Conservation (phyloP, 106 monocot species). For the Cymbidium sinense region DNA sequence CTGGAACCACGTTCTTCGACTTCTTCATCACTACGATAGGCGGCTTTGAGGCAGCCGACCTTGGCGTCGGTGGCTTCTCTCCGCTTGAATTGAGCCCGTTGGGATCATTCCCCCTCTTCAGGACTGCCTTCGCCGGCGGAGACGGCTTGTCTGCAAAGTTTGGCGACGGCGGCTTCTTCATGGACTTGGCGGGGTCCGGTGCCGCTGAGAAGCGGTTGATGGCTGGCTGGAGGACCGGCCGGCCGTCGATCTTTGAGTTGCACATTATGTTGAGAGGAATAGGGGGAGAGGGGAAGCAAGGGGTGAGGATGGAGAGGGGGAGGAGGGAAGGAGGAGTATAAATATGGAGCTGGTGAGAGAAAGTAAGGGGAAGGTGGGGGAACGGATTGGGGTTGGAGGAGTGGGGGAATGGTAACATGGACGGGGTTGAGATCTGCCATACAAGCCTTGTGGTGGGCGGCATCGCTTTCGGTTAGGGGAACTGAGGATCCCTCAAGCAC, state of each 20-base stretch:
- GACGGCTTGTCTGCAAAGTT: no score
- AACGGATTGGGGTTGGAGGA: slow-evolving; percentile 5
- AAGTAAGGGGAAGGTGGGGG: slow-evolving; percentile 4
- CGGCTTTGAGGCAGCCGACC: slow-evolving; percentile 1
- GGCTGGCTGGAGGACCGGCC: slow-evolving; percentile 8
- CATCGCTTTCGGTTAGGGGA: not conserved
- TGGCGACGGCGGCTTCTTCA: not conserved
- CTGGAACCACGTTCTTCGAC: slow-evolving; percentile 28
- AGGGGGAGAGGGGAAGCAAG: not conserved
- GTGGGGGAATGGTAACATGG: slow-evolving; percentile 9
- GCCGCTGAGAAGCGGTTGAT: not conserved
- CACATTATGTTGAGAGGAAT: slow-evolving; percentile 29
- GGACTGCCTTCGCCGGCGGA: not conserved
- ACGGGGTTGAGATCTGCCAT: slow-evolving; percentile 1
- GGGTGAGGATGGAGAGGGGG: slow-evolving; percentile 8
- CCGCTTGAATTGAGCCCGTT: slow-evolving; percentile 22
- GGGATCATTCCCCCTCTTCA: slow-evolving; percentile 26
- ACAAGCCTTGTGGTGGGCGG: not conserved
- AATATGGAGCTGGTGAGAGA: slow-evolving; percentile 8
- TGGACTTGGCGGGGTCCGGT: not conserved
- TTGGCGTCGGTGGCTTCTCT: slow-evolving; percentile 32
- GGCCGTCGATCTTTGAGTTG: slow-evolving; percentile 48
- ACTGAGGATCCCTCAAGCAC: not conserved
- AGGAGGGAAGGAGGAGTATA: slow-evolving; percentile 1
- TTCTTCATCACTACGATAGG: slow-evolving; percentile 25